Evolutionary conservation across 257 asterid species (phyloP).

Genomic region (Primulina huaijiensis): DNA sequence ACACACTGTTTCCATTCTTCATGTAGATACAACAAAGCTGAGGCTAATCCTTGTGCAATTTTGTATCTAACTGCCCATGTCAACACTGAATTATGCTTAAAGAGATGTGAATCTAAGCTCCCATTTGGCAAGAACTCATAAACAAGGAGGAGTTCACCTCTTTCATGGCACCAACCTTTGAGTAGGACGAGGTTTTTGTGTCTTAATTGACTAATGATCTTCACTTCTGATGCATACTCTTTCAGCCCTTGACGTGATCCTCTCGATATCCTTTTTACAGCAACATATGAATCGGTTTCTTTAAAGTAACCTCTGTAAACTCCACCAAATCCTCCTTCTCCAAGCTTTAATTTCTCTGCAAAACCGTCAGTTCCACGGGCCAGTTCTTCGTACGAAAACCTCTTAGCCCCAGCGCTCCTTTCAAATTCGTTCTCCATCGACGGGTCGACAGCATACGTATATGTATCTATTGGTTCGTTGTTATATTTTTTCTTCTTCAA

Average conservation of each 20-base stretch:
- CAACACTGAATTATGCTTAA: not conserved
- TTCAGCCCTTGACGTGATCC: constrained; percentile 47
- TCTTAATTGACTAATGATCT: constrained; percentile 43
- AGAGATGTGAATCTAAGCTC: not conserved
- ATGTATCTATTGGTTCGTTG: not conserved
- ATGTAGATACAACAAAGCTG: not conserved
- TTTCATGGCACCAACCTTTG: not conserved
- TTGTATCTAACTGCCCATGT: not conserved
- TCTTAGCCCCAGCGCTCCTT: not conserved
- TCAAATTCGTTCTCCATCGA: not conserved
- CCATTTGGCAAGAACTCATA: not conserved
- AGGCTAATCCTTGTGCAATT: not conserved
- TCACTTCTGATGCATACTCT: constrained; percentile 58
- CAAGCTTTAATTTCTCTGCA: not conserved
- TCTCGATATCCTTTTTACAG: constrained; percentile 42
- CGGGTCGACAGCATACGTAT: not conserved
- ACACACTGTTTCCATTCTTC: not conserved
- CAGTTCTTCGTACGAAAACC: not conserved
- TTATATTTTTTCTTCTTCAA: not conserved
- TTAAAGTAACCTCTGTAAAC: not conserved
- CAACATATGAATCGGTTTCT: constrained; percentile 2
- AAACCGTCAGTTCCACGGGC: not conserved
- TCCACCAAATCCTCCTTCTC: not conserved
- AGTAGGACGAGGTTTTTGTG: constrained; percentile 22
- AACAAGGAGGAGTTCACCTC: not conserved